A percentile compares a stretch with the other conserved stretches of the same genome.
Conservation (phyloP, 768 basidiomycete genomes). For the Hericium alpestre region DNA sequence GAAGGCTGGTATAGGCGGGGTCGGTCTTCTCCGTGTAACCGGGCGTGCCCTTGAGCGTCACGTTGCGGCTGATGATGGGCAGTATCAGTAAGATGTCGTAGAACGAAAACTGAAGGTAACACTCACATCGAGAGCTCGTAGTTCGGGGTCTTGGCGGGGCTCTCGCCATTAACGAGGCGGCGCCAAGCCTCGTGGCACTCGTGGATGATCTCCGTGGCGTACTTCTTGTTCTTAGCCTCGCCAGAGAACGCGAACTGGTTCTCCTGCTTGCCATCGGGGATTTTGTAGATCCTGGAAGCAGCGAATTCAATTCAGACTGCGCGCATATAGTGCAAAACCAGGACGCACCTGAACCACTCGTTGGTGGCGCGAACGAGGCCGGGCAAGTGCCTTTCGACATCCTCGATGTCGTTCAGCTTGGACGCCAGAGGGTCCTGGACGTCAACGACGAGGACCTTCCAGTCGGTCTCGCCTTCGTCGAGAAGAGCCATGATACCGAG, state of each 20-base stretch:
- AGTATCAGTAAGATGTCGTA: background rate
- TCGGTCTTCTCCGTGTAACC: conserved; percentile 58
- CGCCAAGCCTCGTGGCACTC: conserved; percentile 99
- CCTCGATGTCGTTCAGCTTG: conserved; percentile 97
- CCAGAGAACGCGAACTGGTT: conserved; percentile 99
- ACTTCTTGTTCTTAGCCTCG: conserved; percentile 99
- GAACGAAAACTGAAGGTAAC: background rate
- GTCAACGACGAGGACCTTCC: conserved; percentile 99
- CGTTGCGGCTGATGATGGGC: conserved; percentile 52
- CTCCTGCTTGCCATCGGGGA: conserved; percentile 91
- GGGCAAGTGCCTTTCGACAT: conserved; percentile 95
- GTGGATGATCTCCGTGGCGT: conserved; percentile 97
- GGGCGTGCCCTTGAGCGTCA: conserved; percentile 65
- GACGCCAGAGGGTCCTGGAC: conserved; percentile 89
- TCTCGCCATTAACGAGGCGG: conserved; percentile 76
- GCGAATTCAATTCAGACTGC: background rate
- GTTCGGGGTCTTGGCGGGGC: conserved; percentile 54
- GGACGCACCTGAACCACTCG: conserved; percentile 88
- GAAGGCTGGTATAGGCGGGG: conserved; percentile 51
- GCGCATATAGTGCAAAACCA: background rate
- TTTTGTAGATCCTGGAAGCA: conserved; percentile 75
- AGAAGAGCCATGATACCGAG: conserved; percentile 99
- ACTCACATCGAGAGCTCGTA: conserved; percentile 83
- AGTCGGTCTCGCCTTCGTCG: conserved; percentile 99
- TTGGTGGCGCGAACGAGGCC: conserved; percentile 95